Evolutionary conservation across 345 rosid genomes (phyloP), one percentile per base, ranked within the genome.

Genomic region (Aegle marmelos): DNA sequence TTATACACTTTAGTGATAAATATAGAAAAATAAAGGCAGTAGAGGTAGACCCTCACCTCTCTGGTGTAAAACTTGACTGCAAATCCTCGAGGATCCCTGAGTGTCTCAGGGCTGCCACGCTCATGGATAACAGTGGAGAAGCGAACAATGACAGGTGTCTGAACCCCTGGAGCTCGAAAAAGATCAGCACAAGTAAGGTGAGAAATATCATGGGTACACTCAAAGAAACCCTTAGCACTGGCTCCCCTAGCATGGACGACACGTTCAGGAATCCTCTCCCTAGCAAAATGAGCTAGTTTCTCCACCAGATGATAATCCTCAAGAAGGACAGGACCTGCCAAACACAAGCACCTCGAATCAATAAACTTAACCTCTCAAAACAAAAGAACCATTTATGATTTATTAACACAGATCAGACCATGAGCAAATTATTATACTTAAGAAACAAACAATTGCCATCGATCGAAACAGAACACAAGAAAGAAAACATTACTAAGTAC

Each of bases 221-320:
- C 97, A 78, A 96, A 96, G 90, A 96, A 96, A 73, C 97, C 99
- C 87, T 95, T 95, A 10, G 98, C 98, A 83, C 99, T 95, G 57
- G 94, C 99, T 74, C 99, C 97, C 86, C 99, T 88, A 37, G 98
- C 98, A 77, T 95, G 98, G 82, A 95, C 99, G 22, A 95, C 95
- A 75, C 99, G 94, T 87, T 95, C 98, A 27, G 98, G 99, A 81
- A 92, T 92, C 71, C 99, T 68, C 86, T 96, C 98, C 82, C 99
- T 88, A 63, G 89, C 94, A 77, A 96, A 94, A 75, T 94, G 91
- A 82, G 99, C 98, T 33, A 96, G 78, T 84, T 96, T 96, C 84
- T 96, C 98, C 57, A 96, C 82, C 80, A 96, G 80, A 88, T 96
- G 99, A 75, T 94, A 96, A 86, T 96, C 99, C 91, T 96, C 98